A percentile compares a stretch with the other conserved stretches of the same genome.
Evolutionary conservation across 805 yeast species (phyloP).

Genomic region (Blastobotrys americana): DNA sequence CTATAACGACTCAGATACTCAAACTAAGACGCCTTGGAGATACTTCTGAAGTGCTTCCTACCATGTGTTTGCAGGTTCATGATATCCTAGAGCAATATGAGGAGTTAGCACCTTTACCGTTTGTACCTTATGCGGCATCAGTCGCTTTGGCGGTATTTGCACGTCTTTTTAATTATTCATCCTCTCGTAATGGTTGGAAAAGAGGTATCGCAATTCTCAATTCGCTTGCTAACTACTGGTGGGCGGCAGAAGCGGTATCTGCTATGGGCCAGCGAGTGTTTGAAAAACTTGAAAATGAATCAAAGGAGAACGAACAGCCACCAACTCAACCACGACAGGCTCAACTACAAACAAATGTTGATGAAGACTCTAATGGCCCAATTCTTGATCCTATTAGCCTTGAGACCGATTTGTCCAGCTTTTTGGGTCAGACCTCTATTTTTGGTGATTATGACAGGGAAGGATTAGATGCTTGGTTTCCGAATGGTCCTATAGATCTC

Average conservation of each 20-base stretch:
- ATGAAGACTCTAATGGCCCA: neutral
- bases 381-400: neutral
- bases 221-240: slow-evolving; percentile 22
- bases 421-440: slow-evolving; percentile 19
- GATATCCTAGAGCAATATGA: slow-evolving; percentile 10
- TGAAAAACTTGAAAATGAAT: slow-evolving; percentile 13
- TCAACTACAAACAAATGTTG: neutral
- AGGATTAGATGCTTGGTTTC: slow-evolving; percentile 23
- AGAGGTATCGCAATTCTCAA: slow-evolving; percentile 22
- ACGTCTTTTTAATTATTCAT: slow-evolving; percentile 19
- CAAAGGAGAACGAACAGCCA: neutral
- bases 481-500: slow-evolving; percentile 2
- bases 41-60: slow-evolving; percentile 10
- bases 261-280: slow-evolving; percentile 24
- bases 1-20: slow-evolving; percentile 25
- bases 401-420: slow-evolving; percentile 10
- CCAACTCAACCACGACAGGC: neutral
- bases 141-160: slow-evolving; percentile 28
- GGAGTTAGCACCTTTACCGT: slow-evolving; percentile 25
- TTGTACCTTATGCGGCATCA: slow-evolving; percentile 27
- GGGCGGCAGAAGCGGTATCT: slow-evolving; percentile 30
- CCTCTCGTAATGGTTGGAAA: slow-evolving; percentile 22
- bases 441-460: slow-evolving; percentile 22
- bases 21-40: neutral
- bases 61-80: slow-evolving; percentile 13